A percentile compares a stretch with the other conserved stretches of the same genome.
Conservation (phyloP, 108 stramenopile genomes). For the Skeletonema costatum region DNA sequence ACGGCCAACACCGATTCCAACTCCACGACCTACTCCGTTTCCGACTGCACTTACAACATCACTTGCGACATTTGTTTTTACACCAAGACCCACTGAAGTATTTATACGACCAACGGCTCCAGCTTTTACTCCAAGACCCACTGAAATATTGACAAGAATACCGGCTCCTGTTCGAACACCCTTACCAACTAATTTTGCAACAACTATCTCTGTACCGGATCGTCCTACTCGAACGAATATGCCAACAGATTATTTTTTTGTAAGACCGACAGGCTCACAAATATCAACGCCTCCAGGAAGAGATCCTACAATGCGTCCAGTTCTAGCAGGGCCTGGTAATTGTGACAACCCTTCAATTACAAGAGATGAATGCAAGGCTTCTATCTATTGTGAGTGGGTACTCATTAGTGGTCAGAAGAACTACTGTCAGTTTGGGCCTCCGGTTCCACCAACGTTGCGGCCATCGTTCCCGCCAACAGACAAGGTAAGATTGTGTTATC, state of each 20-base stretch:
- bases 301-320: neutral
- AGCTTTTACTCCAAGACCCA: neutral
- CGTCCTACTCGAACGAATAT: too few species aligned
- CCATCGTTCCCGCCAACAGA: neutral
- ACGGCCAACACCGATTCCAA: neutral
- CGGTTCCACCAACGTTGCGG: neutral
- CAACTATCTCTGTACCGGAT: neutral
- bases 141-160: neutral
- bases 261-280: neutral
- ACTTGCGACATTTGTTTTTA: neutral
- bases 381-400: slow-evolving; percentile 2
- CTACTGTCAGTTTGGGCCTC: neutral
- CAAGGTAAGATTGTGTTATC: neutral
- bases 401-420: neutral
- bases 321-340: neutral
- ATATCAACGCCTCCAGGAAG: neutral
- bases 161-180: neutral
- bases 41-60: neutral
- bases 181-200: neutral
- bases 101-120: neutral
- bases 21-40: neutral
- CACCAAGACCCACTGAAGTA: neutral
- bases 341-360: neutral
- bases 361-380: neutral
- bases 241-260: too few species aligned